A percentile compares a stretch with the other conserved stretches of the same genome.
Conservation (phyloP, 768 basidiomycete species). For the Termitomyces sp. region DNA sequence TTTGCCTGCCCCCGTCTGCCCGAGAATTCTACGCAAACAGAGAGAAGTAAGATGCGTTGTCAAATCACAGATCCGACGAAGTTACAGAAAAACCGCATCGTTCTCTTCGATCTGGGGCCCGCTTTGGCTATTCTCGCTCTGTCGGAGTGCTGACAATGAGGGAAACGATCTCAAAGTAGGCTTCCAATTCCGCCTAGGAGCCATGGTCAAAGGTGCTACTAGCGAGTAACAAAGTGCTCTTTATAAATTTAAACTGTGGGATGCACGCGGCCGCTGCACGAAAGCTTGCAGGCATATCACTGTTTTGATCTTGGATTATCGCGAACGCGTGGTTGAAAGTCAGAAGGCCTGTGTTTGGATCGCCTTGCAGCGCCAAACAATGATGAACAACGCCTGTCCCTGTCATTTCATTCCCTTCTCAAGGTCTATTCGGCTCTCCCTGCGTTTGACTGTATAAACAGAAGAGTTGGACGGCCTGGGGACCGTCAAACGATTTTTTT, state of each 20-base stretch:
- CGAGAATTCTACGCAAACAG: constrained; percentile 4
- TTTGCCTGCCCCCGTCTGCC: constrained; percentile 14
- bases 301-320: background rate
- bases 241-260: background rate
- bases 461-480: background rate
- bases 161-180: background rate
- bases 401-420: background rate
- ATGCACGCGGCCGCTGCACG: constrained; percentile 4
- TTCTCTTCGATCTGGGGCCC: background rate
- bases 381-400: background rate
- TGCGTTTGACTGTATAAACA: background rate
- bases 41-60: background rate
- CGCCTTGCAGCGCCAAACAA: background rate
- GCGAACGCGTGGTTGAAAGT: background rate
- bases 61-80: background rate
- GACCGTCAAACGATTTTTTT: background rate
- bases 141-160: background rate
- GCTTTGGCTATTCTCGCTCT: background rate
- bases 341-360: background rate
- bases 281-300: constrained; percentile 2
- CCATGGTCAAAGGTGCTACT: background rate
- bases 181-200: background rate
- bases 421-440: background rate
- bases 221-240: background rate
- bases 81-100: constrained; percentile 6